Evolutionary conservation across 1,139 yeast genomes (phyloP).

Genomic region (Geotrichum klebahnii): DNA sequence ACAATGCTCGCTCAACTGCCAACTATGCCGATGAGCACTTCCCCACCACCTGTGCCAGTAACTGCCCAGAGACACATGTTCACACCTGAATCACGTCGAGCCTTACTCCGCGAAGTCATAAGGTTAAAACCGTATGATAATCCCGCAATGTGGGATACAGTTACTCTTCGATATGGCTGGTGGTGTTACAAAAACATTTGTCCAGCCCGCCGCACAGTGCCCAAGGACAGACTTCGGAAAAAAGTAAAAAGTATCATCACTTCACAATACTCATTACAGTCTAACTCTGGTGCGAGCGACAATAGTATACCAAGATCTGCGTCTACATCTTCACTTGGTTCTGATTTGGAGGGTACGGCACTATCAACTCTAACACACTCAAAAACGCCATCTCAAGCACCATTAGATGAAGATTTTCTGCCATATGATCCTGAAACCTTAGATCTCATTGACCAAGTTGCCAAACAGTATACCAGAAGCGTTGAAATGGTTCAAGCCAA

Average conservation of each 20-base stretch:
- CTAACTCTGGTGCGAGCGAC: constrained; percentile 2
- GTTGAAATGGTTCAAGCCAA: constrained; percentile 8
- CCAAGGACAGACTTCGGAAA: constrained; percentile 21
- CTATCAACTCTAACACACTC: not conserved
- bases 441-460: constrained; percentile 16
- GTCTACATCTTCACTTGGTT: too few relatives aligned
- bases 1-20: constrained; percentile 1
- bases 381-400: not conserved
- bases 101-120: constrained; percentile 19
- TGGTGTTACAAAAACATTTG: constrained; percentile 21
- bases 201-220: constrained; percentile 21
- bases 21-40: not conserved
- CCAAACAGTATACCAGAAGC: constrained; percentile 18
- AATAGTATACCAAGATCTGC: too few relatives aligned
- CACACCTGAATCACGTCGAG: constrained; percentile 19
- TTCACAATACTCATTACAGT: constrained; percentile 5
- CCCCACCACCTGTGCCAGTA: constrained; percentile 21
- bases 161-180: constrained; percentile 22
- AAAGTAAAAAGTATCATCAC: constrained; percentile 21
- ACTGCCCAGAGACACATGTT: constrained; percentile 21
- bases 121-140: constrained; percentile 18
- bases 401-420: constrained; percentile 9
- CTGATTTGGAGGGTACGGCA: too few relatives aligned
- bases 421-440: constrained; percentile 19
- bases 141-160: constrained; percentile 22